Evolutionary conservation across 257 asterid species (phyloP), one percentile per base, ranked within the genome.

Genomic region (Nicotiana obtusifolia): DNA sequence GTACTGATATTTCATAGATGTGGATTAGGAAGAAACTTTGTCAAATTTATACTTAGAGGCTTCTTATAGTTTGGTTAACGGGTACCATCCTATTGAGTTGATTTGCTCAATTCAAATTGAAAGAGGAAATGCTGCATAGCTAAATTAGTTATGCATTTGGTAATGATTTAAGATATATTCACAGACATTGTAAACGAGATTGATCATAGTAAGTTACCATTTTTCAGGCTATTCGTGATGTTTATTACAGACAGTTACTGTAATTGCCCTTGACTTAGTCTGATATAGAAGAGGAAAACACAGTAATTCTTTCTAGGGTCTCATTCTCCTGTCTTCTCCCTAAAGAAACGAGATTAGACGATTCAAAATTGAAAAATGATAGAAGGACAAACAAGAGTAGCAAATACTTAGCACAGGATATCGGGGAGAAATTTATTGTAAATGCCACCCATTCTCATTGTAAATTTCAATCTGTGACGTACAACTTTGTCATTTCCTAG

Each of bases 71-170:
- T 7, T 61, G 66, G 1, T 19, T 61, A 62, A 11, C 19, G 35
- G 17, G 19, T 62, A 24, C 33, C 35, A 71, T 73, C 8, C 24
- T 14, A 47, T 75, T 57, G 5, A 75, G 62, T 24, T 75, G 41
- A 75, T 75, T 75, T 24, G 44, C 62, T 49, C 52, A 75, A 75
- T 75, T 73, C 52, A 49, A 75, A 49, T 75, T 75, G 61, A 73
- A 24, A 47, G 79, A 73, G 24, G 24, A 44, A 47, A 73, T 47
- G 61, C 35, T 22, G 78, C 37, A 24, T 73, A 7, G 14, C 78
- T 44, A 26, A 22, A 5, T 73, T 47, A 73, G 61, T 47, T 24
- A 14, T 47, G 79, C 79, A 73, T 73, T 71, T 22, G 35, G 37
- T 14, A 44, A 71, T 33, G 37, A 44, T 22, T 73, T 24, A 24